Evolutionary conservation across 805 yeast species (phyloP).

Genomic region (Candida xyloterini): DNA sequence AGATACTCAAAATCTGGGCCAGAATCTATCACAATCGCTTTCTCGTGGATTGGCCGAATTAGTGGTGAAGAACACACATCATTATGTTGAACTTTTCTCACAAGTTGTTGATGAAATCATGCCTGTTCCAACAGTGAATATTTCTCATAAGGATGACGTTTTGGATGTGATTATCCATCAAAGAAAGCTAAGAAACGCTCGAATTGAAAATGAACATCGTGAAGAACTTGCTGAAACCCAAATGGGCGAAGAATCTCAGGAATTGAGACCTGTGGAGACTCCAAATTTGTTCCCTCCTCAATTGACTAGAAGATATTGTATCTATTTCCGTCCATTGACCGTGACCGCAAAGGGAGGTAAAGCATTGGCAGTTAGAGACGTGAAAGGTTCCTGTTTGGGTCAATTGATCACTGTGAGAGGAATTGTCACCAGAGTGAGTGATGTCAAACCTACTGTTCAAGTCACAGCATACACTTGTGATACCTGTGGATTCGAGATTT

Average conservation of each 20-base stretch:
- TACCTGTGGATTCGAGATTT: conserved; percentile 92
- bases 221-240: conserved; percentile 54
- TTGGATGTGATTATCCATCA: conserved; percentile 91
- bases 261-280: conserved; percentile 19
- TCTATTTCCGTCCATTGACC: conserved; percentile 82
- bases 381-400: conserved; percentile 81
- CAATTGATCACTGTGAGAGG: conserved; percentile 88
- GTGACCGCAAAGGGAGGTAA: conserved; percentile 40
- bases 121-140: conserved; percentile 83
- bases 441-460: conserved; percentile 87
- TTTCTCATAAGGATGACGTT: conserved; percentile 82
- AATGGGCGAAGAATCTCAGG: conserved; percentile 25
- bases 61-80: conserved; percentile 70
- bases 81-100: conserved; percentile 75
- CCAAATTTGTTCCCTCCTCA: conserved; percentile 75
- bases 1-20: conserved; percentile 34
- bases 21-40: conserved; percentile 15
- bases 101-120: conserved; percentile 72
- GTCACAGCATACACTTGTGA: conserved; percentile 98
- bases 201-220: conserved; percentile 63
- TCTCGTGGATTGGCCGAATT: conserved; percentile 45
- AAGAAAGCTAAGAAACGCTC: conserved; percentile 76
- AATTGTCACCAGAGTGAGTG: conserved; percentile 91
- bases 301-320: conserved; percentile 78
- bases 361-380: conserved; percentile 84